A percentile compares a stretch with the other conserved stretches of the same genome.
These are phyloP conservation scores for Colletotrichum shisoi DNA, from an alignment of 2,329 filamentous ascomycete genomes.

Conservation along the genomic window DNA sequence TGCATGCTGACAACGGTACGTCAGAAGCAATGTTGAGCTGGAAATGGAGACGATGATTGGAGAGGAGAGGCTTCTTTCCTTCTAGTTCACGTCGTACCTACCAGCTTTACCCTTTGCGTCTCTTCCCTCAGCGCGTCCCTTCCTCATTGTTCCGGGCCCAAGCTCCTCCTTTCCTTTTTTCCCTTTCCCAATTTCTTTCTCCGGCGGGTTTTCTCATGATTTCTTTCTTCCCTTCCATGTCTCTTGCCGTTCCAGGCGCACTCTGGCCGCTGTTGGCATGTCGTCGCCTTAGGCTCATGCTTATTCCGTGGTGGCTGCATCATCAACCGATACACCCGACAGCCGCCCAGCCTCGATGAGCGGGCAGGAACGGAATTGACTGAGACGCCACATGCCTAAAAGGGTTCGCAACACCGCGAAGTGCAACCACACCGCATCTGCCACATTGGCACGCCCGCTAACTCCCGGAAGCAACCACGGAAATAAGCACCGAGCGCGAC, in stretches of 20 bases:
- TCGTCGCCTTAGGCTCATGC: slow-evolving; percentile 39
- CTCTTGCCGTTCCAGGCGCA: slow-evolving; percentile 8
- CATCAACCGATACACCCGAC: slow-evolving; percentile 34
- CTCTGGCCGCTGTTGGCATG: slow-evolving; percentile 6
- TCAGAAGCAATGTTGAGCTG: background rate
- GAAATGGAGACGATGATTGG: background rate
- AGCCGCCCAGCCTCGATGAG: slow-evolving; percentile 21
- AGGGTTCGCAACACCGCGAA: background rate
- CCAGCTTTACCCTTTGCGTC: background rate
- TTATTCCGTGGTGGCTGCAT: slow-evolving; percentile 37
- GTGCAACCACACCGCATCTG: slow-evolving; percentile 16
- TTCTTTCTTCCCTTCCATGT: slow-evolving; percentile 17
- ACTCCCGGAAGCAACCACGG: slow-evolving; percentile 15
- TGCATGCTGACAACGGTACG: background rate
- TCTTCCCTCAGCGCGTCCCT: background rate
- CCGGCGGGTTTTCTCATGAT: background rate
- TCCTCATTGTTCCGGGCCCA: background rate
- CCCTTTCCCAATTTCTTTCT: background rate
- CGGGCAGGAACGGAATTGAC: slow-evolving; percentile 32
- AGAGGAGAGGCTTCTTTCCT: background rate
- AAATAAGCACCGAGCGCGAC: slow-evolving; percentile 7
- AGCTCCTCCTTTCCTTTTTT: background rate
- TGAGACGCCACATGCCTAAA: slow-evolving; percentile 31
- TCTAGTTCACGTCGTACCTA: background rate
- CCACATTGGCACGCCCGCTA: background rate